phyloP scores from a whole-genome alignment of 148 eudicot genomes.

The Heliosperma pusillum region DNA sequence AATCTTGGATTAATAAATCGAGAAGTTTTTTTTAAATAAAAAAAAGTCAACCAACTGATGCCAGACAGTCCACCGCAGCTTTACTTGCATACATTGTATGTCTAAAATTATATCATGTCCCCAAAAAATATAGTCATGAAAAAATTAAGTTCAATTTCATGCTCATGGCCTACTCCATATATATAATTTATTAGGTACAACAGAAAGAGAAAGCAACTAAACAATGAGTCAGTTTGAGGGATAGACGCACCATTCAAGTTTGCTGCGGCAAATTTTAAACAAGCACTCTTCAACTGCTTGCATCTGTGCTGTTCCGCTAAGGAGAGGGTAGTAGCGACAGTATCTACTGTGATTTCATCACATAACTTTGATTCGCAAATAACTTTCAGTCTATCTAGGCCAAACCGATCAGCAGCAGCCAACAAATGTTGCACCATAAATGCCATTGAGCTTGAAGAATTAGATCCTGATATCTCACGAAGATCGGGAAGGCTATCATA shows the following conservation, averaged over 20 bases:
- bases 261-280: constrained; percentile 81
- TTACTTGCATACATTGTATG: neutral
- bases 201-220: constrained; percentile 24
- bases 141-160: neutral
- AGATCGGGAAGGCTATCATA: constrained; percentile 70
- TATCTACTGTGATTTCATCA: constrained; percentile 64
- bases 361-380: constrained; percentile 79
- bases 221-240: constrained; percentile 42
- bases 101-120: neutral
- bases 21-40: neutral
- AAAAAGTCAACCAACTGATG: neutral
- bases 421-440: constrained; percentile 82
- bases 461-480: constrained; percentile 55
- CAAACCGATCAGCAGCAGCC: constrained; percentile 96
- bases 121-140: neutral
- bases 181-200: constrained; percentile 10
- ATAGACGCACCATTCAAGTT: constrained; percentile 95
- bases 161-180: constrained; percentile 6
- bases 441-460: constrained; percentile 42
- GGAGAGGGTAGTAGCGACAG: constrained; percentile 81
- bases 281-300: constrained; percentile 68
- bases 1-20: neutral
- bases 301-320: constrained; percentile 86
- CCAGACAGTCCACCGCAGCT: neutral
- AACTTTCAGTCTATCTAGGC: constrained; percentile 69